phyloP scores from a whole-genome alignment of 2,329 filamentous ascomycete genomes.

The Xylaria arbuscula region DNA sequence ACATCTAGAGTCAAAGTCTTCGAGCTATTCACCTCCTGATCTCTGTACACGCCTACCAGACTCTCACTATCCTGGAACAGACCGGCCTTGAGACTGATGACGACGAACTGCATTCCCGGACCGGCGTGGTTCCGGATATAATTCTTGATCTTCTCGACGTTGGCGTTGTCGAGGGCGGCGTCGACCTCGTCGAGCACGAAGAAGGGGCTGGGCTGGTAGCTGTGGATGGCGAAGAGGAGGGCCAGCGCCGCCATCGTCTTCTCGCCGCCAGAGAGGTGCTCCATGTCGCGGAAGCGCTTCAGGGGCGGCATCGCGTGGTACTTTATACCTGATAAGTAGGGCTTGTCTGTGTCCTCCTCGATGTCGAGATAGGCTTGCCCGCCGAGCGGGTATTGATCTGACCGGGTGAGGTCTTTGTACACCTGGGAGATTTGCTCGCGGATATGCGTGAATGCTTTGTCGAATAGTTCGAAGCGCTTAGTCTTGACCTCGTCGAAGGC shows the following conservation, averaged over 20 bases:
- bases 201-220: slow-evolving; percentile 94
- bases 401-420: slow-evolving; percentile 94
- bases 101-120: slow-evolving; percentile 98
- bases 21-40: slow-evolving; percentile 92
- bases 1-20: slow-evolving; percentile 94
- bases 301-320: slow-evolving; percentile 99
- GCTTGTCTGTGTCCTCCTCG: slow-evolving; percentile 92
- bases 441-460: slow-evolving; percentile 94
- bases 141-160: slow-evolving; percentile 94
- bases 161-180: slow-evolving; percentile 96
- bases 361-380: slow-evolving; percentile 90
- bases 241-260: slow-evolving; percentile 99
- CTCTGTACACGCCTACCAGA: slow-evolving; percentile 92
- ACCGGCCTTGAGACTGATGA: slow-evolving; percentile 95
- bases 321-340: slow-evolving; percentile 94
- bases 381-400: slow-evolving; percentile 90
- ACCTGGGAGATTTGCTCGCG: slow-evolving; percentile 93
- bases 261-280: slow-evolving; percentile 95
- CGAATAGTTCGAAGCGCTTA: slow-evolving; percentile 89
- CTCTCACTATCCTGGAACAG: slow-evolving; percentile 97
- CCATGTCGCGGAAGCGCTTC: slow-evolving; percentile 99
- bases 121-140: slow-evolving; percentile 95
- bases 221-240: slow-evolving; percentile 96
- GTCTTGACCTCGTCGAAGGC: slow-evolving; percentile 85
- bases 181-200: slow-evolving; percentile 99